Evolutionary conservation across 345 rosid species (phyloP).

Genomic region (Corchorus capsularis): DNA sequence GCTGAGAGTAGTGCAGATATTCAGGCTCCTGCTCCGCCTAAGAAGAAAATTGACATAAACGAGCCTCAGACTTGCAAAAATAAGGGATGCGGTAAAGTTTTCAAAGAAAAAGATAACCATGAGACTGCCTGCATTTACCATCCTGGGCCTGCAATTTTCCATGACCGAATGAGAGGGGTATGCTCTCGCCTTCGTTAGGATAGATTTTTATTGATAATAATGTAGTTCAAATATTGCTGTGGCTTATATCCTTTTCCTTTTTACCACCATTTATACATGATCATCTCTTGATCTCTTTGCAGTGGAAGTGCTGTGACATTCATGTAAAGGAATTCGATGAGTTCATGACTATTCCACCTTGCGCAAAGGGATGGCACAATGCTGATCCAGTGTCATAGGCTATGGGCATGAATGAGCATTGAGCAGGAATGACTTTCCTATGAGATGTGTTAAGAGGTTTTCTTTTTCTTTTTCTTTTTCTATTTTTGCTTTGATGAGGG

Average conservation of each 20-base stretch:
- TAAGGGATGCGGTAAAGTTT: conserved; percentile 77
- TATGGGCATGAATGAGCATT: background rate
- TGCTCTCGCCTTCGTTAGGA: background rate
- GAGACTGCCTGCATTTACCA: conserved; percentile 80
- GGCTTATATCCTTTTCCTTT: background rate
- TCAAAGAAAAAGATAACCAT: conserved; percentile 87
- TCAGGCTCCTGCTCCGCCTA: conserved; percentile 37
- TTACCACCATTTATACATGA: background rate
- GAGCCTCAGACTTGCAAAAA: conserved; percentile 81
- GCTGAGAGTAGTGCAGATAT: conserved; percentile 36
- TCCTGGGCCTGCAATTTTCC: conserved; percentile 97
- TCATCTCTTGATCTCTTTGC: conserved; percentile 27
- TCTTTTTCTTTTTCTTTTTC: background rate
- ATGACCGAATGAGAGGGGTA: conserved; percentile 86
- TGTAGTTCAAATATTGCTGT: background rate
- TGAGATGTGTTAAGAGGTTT: background rate
- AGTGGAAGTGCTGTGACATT: conserved; percentile 97
- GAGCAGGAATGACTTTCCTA: background rate
- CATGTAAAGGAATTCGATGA: conserved; percentile 94
- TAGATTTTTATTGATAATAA: background rate
- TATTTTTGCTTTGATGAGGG: background rate
- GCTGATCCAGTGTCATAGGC: conserved; percentile 40
- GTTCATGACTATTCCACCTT: conserved; percentile 88
- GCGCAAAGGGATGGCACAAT: conserved; percentile 91
- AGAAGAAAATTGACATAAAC: conserved; percentile 64